Evolutionary conservation across 306 rosid genomes (phyloP), one percentile per base, ranked within the genome.

Genomic region (Arachis hypogaea): DNA sequence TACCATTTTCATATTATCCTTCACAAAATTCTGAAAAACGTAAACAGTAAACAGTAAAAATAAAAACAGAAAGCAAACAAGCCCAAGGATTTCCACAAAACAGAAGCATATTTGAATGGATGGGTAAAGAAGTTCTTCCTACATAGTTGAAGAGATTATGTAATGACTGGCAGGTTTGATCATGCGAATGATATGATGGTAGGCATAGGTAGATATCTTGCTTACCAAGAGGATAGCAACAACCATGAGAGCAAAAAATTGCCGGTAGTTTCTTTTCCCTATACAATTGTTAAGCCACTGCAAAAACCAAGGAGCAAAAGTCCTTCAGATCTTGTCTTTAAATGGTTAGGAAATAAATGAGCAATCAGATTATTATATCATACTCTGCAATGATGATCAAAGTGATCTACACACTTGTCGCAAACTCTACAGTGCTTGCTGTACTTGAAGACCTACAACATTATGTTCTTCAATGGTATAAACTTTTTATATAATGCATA

Each of bases 361-460:
- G 46, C 69, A 77, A 36, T 16, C 68, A 66, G 55, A 79, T 18
- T 16, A 4, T 52, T 71, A 70, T 92, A 6, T 52, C 77, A 70
- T 92, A 92, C 97, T 85, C 97, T 77, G 93, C 97, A 92, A 75
- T 92, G 97, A 88, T 92, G 97, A 86, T 92, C 97, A 77, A 92
- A 92, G 60, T 78, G 79, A 72, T 92, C 87, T n/a, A 92, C 96
- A 36, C 97, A 92, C 80, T 92, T 92, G 81, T 92, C 96, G 40
- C 97, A 92, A 58, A 92, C 93, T 77, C 96, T 77, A 70, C 97
- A 92, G 82, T 92, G 97, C 81, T 92, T 92, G 81, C 97, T 92
- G 80, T 86, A 89, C 81, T 88, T 89, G 85, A 82, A 92, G 72
- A 92, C 97, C 97, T 92, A 85, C 79, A 72, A 54, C 40, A 55